Evolutionary conservation across 306 rosid species (phyloP), one percentile per base, ranked within the genome.

Genomic region (Leucaena leucocephala): DNA sequence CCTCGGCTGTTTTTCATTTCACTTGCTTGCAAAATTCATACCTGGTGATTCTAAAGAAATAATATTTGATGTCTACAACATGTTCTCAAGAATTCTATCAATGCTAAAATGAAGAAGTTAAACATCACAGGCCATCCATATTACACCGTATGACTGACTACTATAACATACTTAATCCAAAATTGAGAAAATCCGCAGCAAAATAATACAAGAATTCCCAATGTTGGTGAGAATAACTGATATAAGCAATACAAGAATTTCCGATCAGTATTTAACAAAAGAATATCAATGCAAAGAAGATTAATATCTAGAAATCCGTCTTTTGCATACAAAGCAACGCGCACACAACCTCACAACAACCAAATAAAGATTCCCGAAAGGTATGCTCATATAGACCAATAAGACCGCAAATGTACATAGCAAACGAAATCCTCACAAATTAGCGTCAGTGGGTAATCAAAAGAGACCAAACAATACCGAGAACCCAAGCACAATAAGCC

Each of bases 401-500:
- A 22, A 14, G 33, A 61, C 45, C 72, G 11, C 48, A 48, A 38
- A 19, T 36, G 45, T 35, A 64, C 43, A 43, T 15, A 39, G 52
- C 21, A 21, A 75, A 58, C 16, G 8, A 74, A 42, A 62, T 48
- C 61, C 62, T 35, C 49, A n/a, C 21, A 21, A 52, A 36, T 34
- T 11, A 55, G 22, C 39, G 13, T 38, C 66, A 12, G 39, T 68
- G 40, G 46, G 40, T 2, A 4, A 38, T 88, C 82, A 90, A 79
- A 88, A 90, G 62, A 92, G 84, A 3, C 98, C 97, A 55, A 92
- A 88, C 71, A 94, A 68, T 2, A 94, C 95, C 1, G 97, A 89
- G 54, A 94, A 85, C 1, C 85, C 97, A 2, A 94, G 88, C 49
- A 92, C 87, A 70, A 94, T 87, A 22, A 90, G 89, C 98, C 98